Percentiles rank a stretch among this genome's conserved stretches.
Conservation (phyloP, 352 stramenopile genomes). For the Pythium vanterpoolii region DNA sequence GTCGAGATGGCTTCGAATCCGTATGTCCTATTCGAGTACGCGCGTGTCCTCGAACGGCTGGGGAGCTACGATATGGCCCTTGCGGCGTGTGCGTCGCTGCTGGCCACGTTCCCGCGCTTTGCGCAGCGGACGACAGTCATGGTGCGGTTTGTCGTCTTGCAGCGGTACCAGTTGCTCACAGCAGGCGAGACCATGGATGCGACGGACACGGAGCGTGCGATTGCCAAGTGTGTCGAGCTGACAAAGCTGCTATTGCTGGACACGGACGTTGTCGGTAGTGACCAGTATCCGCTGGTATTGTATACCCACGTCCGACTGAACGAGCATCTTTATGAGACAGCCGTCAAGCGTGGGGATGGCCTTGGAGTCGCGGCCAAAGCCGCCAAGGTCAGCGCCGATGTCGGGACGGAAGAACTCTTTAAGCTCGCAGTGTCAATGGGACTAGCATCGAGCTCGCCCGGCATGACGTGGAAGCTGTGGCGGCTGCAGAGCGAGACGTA, state of each 20-base stretch:
- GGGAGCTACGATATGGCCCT: constrained; percentile 46
- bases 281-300: constrained; percentile 39
- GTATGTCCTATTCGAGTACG: constrained; percentile 48
- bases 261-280: constrained; percentile 30
- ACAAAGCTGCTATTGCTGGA: constrained; percentile 50
- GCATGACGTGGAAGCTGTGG: constrained; percentile 38
- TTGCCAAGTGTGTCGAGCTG: constrained; percentile 50
- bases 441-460: constrained; percentile 9
- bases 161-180: constrained; percentile 52
- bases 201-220: constrained; percentile 23
- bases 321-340: constrained; percentile 42
- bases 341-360: constrained; percentile 1
- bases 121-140: constrained; percentile 34
- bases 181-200: constrained; percentile 6
- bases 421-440: constrained; percentile 13
- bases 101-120: constrained; percentile 56
- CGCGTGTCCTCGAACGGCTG: constrained; percentile 45
- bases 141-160: constrained; percentile 49
- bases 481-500: constrained; percentile 39
- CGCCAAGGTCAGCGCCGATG: constrained; percentile 30
- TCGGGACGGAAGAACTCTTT: constrained; percentile 52
- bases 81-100: constrained; percentile 41
- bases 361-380: constrained; percentile 13
- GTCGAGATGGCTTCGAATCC: constrained; percentile 51
- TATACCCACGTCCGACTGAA: constrained; percentile 64